Conservation (phyloP, 768 basidiomycete genomes). For the Boletus tylopilopsis region DNA sequence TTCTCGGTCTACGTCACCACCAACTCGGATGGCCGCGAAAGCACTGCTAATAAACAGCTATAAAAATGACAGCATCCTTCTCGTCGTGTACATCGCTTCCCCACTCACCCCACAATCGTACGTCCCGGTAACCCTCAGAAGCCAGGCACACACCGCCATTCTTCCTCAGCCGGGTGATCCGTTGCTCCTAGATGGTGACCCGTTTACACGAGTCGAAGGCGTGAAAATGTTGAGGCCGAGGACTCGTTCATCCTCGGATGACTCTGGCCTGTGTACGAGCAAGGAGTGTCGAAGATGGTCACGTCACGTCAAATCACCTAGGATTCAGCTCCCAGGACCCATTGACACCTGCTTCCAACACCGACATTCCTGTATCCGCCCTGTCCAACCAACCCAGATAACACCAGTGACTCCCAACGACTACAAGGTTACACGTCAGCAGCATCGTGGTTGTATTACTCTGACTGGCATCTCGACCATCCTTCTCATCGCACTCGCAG, state of each 20-base stretch:
- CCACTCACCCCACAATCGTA: too few relatives aligned
- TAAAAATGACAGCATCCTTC: too few relatives aligned
- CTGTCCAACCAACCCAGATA: not conserved
- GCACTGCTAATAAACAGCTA: too few relatives aligned
- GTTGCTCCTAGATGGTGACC: constrained; percentile 30
- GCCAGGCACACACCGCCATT: constrained; percentile 9
- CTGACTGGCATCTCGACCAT: too few relatives aligned
- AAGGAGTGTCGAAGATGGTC: constrained; percentile 13
- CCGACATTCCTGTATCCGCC: not conserved
- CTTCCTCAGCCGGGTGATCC: constrained; percentile 15
- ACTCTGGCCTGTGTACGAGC: not conserved
- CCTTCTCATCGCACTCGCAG: too few relatives aligned
- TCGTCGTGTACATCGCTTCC: too few relatives aligned
- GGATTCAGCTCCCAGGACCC: not conserved
- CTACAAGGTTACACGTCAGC: constrained; percentile 39
- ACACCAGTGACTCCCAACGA: constrained; percentile 33
- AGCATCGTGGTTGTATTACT: constrained; percentile 39
- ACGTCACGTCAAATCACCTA: not conserved
- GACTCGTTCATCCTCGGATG: not conserved
- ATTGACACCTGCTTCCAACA: not conserved
- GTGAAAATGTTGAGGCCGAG: constrained; percentile 43
- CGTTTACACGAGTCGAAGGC: constrained; percentile 54
- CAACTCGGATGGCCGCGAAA: too few relatives aligned
- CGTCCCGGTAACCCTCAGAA: constrained; percentile 33
- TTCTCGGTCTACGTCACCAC: too few relatives aligned